Conservation (phyloP, 1,284 basidiomycete species). For the Neotropicomus parvogracilis region DNA sequence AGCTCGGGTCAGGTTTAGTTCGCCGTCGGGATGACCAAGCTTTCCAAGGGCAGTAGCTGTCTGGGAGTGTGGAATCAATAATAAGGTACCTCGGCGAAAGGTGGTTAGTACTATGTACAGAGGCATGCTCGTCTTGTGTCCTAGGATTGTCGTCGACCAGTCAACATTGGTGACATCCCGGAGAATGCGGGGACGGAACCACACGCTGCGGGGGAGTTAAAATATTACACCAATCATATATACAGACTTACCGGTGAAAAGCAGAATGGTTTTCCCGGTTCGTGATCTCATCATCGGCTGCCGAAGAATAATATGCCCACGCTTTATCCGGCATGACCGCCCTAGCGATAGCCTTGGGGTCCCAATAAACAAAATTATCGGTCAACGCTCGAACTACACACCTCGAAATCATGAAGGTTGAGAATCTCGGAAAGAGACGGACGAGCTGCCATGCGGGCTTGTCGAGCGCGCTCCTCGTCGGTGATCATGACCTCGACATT, state of each 20-base stretch:
- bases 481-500: conserved; percentile 51
- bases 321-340: conserved; percentile 74
- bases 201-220: conserved; percentile 53
- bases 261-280: conserved; percentile 85
- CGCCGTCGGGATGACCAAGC: conserved; percentile 91
- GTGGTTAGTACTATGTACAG: conserved; percentile 60
- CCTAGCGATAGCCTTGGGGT: conserved; percentile 67
- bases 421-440: conserved; percentile 77
- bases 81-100: neutral
- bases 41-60: conserved; percentile 83
- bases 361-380: conserved; percentile 1
- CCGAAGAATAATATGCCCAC: conserved; percentile 89
- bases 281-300: conserved; percentile 87
- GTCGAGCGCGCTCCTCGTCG: conserved; percentile 58
- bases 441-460: conserved; percentile 48
- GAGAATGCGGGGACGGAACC: conserved; percentile 90
- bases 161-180: conserved; percentile 82
- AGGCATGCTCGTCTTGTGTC: conserved; percentile 70
- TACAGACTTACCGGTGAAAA: conserved; percentile 63
- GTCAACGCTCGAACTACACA: conserved; percentile 25
- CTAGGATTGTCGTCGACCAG: conserved; percentile 78
- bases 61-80: conserved; percentile 33
- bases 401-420: conserved; percentile 90
- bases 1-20: conserved; percentile 82
- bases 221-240: neutral